Evolutionary conservation across 2,329 filamentous ascomycete genomes (phyloP).

Genomic region (Pseudopyricularia cyperi): DNA sequence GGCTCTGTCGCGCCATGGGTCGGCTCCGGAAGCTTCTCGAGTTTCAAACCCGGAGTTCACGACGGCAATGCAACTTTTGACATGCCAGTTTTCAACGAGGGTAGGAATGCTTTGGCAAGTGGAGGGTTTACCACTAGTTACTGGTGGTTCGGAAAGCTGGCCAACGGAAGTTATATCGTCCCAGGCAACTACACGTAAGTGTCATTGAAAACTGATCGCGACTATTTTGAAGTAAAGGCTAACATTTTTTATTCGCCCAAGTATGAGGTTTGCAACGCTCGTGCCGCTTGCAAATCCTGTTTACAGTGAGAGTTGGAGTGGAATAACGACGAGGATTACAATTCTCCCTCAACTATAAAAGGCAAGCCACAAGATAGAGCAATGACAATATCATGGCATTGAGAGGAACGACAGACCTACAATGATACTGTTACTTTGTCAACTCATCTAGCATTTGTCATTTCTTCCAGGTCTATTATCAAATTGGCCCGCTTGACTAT

Average conservation of each 20-base stretch:
- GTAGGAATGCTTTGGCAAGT: neutral
- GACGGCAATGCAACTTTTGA: neutral
- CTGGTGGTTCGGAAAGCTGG: conserved; percentile 9
- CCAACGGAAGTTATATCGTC: conserved; percentile 17
- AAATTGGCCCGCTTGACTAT: no score
- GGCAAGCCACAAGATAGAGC: no score
- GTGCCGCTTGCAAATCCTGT: neutral
- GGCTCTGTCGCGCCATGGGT: conserved; percentile 10
- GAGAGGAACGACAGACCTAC: no score
- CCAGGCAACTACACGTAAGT: conserved; percentile 16
- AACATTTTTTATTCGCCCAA: neutral
- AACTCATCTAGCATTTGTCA: no score
- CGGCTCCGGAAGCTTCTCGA: neutral
- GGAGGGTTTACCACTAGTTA: neutral
- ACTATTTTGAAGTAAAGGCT: neutral
- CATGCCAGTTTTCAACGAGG: neutral
- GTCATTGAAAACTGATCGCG: neutral
- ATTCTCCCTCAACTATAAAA: neutral
- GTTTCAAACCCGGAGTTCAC: neutral
- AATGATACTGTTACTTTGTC: no score
- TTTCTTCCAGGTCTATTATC: no score
- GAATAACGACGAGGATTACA: neutral
- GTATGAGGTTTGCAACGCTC: neutral
- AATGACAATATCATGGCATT: no score
- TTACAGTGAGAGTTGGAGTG: neutral